Base-by-base conservation (phyloP, 257 asterid genomes). In the Rubia yunnanensis region DNA sequence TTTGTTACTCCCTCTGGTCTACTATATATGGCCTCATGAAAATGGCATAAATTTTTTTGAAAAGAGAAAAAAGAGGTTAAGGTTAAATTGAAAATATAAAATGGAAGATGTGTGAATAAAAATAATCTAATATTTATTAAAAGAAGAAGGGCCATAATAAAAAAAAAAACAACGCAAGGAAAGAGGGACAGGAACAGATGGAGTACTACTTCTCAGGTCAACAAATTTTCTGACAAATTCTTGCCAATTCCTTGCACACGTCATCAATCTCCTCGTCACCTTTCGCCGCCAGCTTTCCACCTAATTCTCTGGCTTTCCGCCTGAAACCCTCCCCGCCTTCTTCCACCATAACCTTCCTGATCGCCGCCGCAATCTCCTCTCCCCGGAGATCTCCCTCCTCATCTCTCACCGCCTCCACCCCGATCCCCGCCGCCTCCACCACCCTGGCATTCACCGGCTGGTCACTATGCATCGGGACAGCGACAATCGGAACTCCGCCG, bases 401-500 rank as follows among this genome's bases (percentile, higher is more conserved):
- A 14, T 72, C 80, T 39, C 72, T 68, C 35, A 57, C 55, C 20
- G 31, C 69, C 63, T 76, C 80, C 27, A 67, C 36, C 4, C 74
- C 80, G n/a, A 76, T 57, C 35, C 80, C 74, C 3, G 46, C 66
- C 8, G 61, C 74, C 32, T 35, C 77, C 20, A 72, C 70, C n/a
- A 68, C 13, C 54, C 67, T 68, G 10, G 80, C 72, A 64, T 63
- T 68, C 62, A 76, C 31, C 1, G 77, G 77, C 48, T 76, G 80
- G 30, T 68, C 80, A 10, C 73, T 48, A n/a, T 63, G 77, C 80
- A 72, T 72, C 13, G 80, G 77, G 65, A 64, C 60, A 0, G 66
- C 74, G 10, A 76, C 60, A 0, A 76, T 72, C n/a, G 77, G 80
- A 57, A 76, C 62, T 3, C 63, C 63, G n/a, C 80, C 63, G 9